A percentile compares a stretch with the other conserved stretches of the same genome.
Evolutionary conservation across 805 yeast species (phyloP).

Genomic region (Kluyveromyces wickerhamii): DNA sequence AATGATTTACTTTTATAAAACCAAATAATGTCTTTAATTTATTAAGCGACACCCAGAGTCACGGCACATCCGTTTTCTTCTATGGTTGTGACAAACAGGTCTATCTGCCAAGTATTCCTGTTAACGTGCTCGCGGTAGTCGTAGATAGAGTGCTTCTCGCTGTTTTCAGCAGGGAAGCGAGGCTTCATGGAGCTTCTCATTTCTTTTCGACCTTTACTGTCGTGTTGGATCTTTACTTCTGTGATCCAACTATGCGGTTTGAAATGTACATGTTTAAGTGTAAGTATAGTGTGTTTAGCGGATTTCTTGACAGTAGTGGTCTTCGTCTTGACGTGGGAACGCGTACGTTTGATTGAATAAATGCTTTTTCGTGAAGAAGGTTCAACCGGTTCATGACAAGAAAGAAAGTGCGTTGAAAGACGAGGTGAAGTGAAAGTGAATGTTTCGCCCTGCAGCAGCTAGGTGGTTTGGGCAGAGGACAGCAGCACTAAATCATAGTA

Average conservation of each 20-base stretch:
- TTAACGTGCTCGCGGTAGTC: slow-evolving; percentile 93
- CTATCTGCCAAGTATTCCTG: slow-evolving; percentile 14
- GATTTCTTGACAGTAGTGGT: no score
- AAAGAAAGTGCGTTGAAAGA: no score
- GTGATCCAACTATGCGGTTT: slow-evolving; percentile 62
- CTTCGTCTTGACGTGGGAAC: no score
- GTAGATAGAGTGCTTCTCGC: slow-evolving; percentile 46
- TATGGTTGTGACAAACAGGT: slow-evolving; percentile 10
- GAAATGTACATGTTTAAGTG: slow-evolving; percentile 57
- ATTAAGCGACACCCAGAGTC: slow-evolving; percentile 69
- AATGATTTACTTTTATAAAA: no score
- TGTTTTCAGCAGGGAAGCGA: slow-evolving; percentile 17
- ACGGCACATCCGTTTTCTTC: slow-evolving; percentile 31
- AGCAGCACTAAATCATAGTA: not conserved
- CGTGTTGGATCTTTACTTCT: slow-evolving; percentile 29
- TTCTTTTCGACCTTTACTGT: slow-evolving; percentile 46
- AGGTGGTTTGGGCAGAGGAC: no score
- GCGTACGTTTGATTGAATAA: no score
- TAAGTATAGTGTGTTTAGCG: no score
- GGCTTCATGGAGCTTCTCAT: slow-evolving; percentile 40
- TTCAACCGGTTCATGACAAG: no score
- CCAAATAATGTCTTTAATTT: slow-evolving; percentile 36
- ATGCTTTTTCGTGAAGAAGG: no score
- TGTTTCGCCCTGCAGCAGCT: no score
- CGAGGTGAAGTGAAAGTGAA: no score